These are phyloP conservation scores for Drechslera avenae DNA, from an alignment of 2,329 filamentous ascomycete genomes.

Conservation along the genomic window DNA sequence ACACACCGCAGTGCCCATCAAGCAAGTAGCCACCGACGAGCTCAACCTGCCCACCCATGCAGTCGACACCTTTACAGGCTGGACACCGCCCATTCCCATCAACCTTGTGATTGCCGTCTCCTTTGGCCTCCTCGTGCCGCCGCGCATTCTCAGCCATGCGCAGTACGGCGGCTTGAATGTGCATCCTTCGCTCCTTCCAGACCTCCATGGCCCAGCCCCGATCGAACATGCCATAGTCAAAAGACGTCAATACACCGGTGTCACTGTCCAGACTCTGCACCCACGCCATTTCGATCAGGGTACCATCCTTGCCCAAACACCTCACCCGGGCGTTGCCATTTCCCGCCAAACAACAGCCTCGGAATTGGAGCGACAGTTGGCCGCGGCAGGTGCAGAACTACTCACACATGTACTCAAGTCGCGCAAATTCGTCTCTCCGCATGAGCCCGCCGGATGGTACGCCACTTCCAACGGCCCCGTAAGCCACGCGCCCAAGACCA, in stretches of 20 bases:
- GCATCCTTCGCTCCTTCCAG: slow-evolving; percentile 87
- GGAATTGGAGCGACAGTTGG: slow-evolving; percentile 60
- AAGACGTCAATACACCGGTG: slow-evolving; percentile 66
- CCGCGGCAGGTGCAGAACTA: slow-evolving; percentile 69
- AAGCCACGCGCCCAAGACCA: slow-evolving; percentile 74
- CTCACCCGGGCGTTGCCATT: slow-evolving; percentile 60
- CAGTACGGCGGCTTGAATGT: slow-evolving; percentile 90
- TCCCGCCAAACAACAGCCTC: slow-evolving; percentile 56
- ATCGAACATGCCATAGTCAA: slow-evolving; percentile 81
- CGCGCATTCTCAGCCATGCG: slow-evolving; percentile 69
- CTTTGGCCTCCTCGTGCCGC: slow-evolving; percentile 88
- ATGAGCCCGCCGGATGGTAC: slow-evolving; percentile 47
- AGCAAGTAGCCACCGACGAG: slow-evolving; percentile 62
- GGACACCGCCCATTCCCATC: slow-evolving; percentile 57
- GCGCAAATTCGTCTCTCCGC: slow-evolving; percentile 68
- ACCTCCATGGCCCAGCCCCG: slow-evolving; percentile 84
- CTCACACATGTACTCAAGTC: slow-evolving; percentile 69
- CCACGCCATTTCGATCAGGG: slow-evolving; percentile 78
- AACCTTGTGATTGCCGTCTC: slow-evolving; percentile 92
- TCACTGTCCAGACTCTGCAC: slow-evolving; percentile 88
- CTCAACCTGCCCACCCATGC: slow-evolving; percentile 73
- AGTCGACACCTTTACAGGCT: slow-evolving; percentile 80
- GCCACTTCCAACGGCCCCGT: slow-evolving; percentile 24
- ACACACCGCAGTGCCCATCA: slow-evolving; percentile 69
- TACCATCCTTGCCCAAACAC: slow-evolving; percentile 69